Conservation (phyloP, 2,329 filamentous ascomycete species). For the Epichloe sibirici region DNA sequence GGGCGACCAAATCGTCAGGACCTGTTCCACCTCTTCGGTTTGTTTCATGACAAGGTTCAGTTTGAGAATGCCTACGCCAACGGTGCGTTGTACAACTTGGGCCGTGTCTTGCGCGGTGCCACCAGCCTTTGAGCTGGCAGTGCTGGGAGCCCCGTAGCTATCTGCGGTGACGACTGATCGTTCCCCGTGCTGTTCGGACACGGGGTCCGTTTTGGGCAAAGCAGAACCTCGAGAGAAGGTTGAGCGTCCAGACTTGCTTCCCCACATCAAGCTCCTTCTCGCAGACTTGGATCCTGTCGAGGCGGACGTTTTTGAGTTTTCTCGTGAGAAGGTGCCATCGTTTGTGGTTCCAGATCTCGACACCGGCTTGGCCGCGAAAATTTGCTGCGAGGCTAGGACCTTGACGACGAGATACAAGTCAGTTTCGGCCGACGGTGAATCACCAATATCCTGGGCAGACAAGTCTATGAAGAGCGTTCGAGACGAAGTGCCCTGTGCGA, state of each 20-base stretch:
- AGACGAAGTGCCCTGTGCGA: constrained; percentile 54
- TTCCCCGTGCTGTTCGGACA: constrained; percentile 39
- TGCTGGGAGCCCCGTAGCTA: constrained; percentile 36
- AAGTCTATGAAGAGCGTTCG: constrained; percentile 84
- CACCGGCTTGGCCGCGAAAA: constrained; percentile 31
- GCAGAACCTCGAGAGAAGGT: constrained; percentile 40
- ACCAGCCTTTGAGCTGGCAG: constrained; percentile 36
- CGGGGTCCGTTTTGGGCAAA: constrained; percentile 38
- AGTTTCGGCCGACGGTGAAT: constrained; percentile 47
- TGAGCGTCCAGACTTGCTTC: constrained; percentile 42
- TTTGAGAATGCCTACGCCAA: constrained; percentile 68
- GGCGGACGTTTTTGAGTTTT: constrained; percentile 35
- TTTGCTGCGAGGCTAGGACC: constrained; percentile 49
- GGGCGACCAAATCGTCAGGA: constrained; percentile 66
- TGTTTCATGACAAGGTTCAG: constrained; percentile 65
- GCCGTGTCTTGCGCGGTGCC: constrained; percentile 10
- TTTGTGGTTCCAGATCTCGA: constrained; percentile 39
- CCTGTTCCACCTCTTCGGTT: constrained; percentile 59
- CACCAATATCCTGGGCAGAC: constrained; percentile 60
- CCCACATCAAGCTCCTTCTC: constrained; percentile 59
- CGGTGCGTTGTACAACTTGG: constrained; percentile 37
- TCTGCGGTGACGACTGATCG: constrained; percentile 31
- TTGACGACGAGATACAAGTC: constrained; percentile 78
- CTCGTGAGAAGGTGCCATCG: constrained; percentile 29
- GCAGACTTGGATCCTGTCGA: constrained; percentile 40